Conservation (phyloP, 768 basidiomycete genomes). For the Galerina marginata region DNA sequence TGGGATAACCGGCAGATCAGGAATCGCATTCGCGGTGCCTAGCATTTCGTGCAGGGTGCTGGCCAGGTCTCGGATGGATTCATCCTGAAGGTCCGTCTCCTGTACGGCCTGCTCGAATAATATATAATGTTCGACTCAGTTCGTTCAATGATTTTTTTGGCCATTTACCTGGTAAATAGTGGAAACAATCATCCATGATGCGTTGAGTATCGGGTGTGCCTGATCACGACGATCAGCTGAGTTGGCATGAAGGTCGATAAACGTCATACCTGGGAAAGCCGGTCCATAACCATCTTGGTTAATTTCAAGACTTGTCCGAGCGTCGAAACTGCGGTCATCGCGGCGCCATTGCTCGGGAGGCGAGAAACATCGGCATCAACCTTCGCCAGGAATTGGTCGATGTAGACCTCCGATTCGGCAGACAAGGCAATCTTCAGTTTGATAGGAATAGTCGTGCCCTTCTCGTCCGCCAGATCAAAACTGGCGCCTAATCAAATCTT, state of each 20-base stretch:
- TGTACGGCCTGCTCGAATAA: not conserved
- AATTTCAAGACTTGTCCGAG: too few relatives aligned
- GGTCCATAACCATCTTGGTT: too few relatives aligned
- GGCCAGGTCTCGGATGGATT: not conserved
- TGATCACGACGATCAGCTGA: not conserved
- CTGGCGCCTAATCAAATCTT: not conserved
- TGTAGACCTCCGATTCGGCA: too few relatives aligned
- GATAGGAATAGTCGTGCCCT: not conserved
- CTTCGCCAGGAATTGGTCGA: too few relatives aligned
- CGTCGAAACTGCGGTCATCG: too few relatives aligned
- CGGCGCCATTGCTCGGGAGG: too few relatives aligned
- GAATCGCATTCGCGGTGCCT: not conserved
- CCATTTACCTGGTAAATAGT: not conserved
- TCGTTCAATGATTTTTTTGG: not conserved
- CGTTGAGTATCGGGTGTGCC: not conserved
- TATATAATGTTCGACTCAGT: not conserved
- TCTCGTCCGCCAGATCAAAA: not conserved
- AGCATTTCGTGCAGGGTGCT: conserved; percentile 1
- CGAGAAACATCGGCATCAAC: too few relatives aligned
- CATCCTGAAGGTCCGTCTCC: not conserved
- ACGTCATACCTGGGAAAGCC: too few relatives aligned
- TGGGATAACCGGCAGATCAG: not conserved
- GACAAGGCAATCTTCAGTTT: not conserved
- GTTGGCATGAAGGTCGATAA: too few relatives aligned
- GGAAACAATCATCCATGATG: not conserved